Evolutionary conservation across 495 filamentous ascomycete species (phyloP).

Genomic region (Xylaria flabelliformis): DNA sequence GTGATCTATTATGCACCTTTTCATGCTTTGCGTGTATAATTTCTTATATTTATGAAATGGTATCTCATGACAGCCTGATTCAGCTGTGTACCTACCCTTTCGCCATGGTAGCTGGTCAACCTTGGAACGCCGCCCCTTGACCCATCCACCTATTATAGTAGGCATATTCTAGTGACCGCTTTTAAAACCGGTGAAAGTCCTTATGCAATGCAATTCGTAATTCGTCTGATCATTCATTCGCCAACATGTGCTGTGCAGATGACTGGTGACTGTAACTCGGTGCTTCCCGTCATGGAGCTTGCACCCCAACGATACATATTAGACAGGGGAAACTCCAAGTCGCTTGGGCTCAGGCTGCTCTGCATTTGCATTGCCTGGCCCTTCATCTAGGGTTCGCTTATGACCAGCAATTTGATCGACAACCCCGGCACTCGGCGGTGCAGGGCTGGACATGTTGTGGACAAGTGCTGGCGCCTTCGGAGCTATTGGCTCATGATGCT

Average conservation of each 20-base stretch:
- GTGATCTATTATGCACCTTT: neutral
- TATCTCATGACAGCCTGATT: constrained; percentile 20
- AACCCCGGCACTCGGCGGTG: constrained; percentile 41
- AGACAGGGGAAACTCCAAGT: constrained; percentile 28
- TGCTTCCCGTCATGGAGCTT: neutral
- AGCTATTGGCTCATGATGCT: constrained; percentile 12
- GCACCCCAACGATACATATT: neutral
- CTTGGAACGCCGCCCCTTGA: constrained; percentile 25
- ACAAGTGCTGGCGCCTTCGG: constrained; percentile 23
- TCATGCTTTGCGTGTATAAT: neutral
- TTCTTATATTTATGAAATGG: constrained; percentile 23
- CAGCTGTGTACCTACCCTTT: constrained; percentile 7
- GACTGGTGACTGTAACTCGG: neutral
- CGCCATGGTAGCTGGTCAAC: constrained; percentile 11
- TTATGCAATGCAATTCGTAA: constrained; percentile 28
- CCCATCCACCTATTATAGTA: neutral
- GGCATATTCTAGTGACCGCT: constrained; percentile 10
- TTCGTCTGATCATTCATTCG: constrained; percentile 25
- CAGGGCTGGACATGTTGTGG: constrained; percentile 38
- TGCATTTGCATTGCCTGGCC: constrained; percentile 34
- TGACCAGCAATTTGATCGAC: constrained; percentile 41
- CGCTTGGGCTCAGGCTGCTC: constrained; percentile 41
- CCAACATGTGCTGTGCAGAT: neutral
- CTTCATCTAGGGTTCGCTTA: constrained; percentile 40
- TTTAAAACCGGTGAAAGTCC: neutral